Evolutionary conservation across 129 eudicot species (phyloP).

Genomic region (Ambrosia artemisiifolia): DNA sequence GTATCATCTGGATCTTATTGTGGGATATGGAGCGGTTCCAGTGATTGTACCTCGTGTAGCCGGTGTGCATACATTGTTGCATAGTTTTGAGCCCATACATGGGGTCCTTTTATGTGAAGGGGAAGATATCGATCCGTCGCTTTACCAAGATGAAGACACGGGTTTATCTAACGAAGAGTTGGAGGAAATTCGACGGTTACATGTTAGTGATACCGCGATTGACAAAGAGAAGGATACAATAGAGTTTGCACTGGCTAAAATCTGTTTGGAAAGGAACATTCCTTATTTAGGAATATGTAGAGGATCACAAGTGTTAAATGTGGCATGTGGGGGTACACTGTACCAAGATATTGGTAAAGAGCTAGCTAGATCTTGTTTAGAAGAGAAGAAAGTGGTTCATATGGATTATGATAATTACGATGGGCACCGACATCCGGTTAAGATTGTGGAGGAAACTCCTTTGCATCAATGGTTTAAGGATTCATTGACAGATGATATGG

Average conservation of each 20-base stretch:
- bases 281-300: constrained; percentile 92
- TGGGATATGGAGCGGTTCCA: constrained; percentile 88
- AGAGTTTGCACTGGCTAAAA: constrained; percentile 69
- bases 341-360: constrained; percentile 81
- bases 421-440: constrained; percentile 75
- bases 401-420: constrained; percentile 83
- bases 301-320: constrained; percentile 86
- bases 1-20: constrained; percentile 88
- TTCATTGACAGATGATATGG: constrained; percentile 53
- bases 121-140: constrained; percentile 88
- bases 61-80: constrained; percentile 71
- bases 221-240: constrained; percentile 91
- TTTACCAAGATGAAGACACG: constrained; percentile 45
- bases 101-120: constrained; percentile 98
- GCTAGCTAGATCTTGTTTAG: constrained; percentile 23
- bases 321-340: constrained; percentile 94
- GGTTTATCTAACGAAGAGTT: constrained; percentile 54
- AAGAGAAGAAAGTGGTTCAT: constrained; percentile 49
- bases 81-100: constrained; percentile 92
- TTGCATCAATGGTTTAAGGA: constrained; percentile 71
- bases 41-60: constrained; percentile 84
- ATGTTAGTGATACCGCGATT: constrained; percentile 74
- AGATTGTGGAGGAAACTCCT: constrained; percentile 66
- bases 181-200: constrained; percentile 60
- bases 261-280: constrained; percentile 80